phyloP scores from a whole-genome alignment of 2,329 filamentous ascomycete genomes.

The Cladobotryum protrusum region DNA sequence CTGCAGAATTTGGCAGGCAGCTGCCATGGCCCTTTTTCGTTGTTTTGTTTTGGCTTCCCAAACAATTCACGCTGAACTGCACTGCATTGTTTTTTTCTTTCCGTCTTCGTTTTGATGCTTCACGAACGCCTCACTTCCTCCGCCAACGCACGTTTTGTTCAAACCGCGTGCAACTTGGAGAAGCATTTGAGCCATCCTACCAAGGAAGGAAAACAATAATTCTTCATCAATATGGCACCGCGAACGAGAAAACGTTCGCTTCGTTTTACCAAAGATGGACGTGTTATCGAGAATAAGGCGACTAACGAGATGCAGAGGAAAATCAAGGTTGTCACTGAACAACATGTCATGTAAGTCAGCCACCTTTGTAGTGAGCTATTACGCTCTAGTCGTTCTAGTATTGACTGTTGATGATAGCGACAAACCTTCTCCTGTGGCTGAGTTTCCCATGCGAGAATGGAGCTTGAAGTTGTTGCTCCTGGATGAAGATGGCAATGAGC shows the following conservation, averaged over 20 bases:
- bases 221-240: conserved; percentile 4
- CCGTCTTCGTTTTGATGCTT: conserved; percentile 5
- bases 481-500: conserved; percentile 79
- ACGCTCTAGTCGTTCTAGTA: background rate
- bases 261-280: conserved; percentile 10
- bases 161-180: too few species aligned
- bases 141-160: background rate
- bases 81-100: background rate
- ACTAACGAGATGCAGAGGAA: conserved; percentile 59
- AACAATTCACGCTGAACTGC: too few species aligned
- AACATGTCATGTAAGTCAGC: conserved; percentile 71
- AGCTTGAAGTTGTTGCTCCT: conserved; percentile 78
- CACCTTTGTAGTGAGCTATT: background rate
- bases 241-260: conserved; percentile 11
- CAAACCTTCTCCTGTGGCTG: conserved; percentile 74
- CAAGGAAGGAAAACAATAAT: background rate
- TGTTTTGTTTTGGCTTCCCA: too few species aligned
- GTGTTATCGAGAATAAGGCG: conserved; percentile 8
- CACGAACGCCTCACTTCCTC: background rate
- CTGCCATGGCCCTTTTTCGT: too few species aligned
- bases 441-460: conserved; percentile 91
- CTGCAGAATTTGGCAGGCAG: background rate
- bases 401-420: conserved; percentile 44
- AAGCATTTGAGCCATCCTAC: too few species aligned
- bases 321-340: conserved; percentile 89